A percentile compares a stretch with the other conserved stretches of the same genome.
Evolutionary conservation across 306 rosid genomes (phyloP).

Genomic region (Glycyrrhiza uralensis): DNA sequence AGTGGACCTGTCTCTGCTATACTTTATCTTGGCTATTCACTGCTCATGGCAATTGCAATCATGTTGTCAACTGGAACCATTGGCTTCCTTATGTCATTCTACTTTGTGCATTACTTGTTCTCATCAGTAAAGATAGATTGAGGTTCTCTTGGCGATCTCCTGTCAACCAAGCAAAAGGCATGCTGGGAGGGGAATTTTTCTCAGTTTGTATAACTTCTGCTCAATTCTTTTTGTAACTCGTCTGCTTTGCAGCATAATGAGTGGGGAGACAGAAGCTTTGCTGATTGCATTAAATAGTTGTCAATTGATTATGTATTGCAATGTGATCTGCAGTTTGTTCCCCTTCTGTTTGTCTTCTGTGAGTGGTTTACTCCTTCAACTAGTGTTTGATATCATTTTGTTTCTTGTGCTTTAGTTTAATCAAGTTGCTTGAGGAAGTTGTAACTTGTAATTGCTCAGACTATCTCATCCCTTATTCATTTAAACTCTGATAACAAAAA

Average conservation of each 20-base stretch:
- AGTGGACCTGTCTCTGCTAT: slow-evolving; percentile 91
- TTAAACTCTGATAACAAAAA: slow-evolving; percentile 22
- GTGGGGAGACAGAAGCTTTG: slow-evolving; percentile 30
- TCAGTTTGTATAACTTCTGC: slow-evolving; percentile 33
- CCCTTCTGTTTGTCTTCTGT: slow-evolving; percentile 8
- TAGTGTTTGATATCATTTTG: slow-evolving; percentile 30
- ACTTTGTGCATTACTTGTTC: slow-evolving; percentile 92
- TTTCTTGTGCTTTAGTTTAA: slow-evolving; percentile 24
- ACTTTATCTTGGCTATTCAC: slow-evolving; percentile 88
- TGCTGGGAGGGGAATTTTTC: slow-evolving; percentile 33
- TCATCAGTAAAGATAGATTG: slow-evolving; percentile 93
- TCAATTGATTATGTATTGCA: slow-evolving; percentile 19
- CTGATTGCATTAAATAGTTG: slow-evolving; percentile 28
- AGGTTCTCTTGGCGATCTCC: slow-evolving; percentile 25
- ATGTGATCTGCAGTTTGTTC: slow-evolving; percentile 38
- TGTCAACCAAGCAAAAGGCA: slow-evolving; percentile 32
- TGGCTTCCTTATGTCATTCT: slow-evolving; percentile 86
- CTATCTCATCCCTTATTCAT: slow-evolving; percentile 26
- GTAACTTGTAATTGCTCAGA: slow-evolving; percentile 49
- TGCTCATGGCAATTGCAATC: slow-evolving; percentile 89
- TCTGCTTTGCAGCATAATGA: slow-evolving; percentile 30
- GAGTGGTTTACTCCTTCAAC: slow-evolving; percentile 18
- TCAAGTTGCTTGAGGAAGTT: slow-evolving; percentile 40
- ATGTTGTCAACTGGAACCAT: slow-evolving; percentile 89
- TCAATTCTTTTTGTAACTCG: slow-evolving; percentile 40